Evolutionary conservation across 1,284 basidiomycete genomes (phyloP).

Genomic region (Butyriboletus appendiculatus): DNA sequence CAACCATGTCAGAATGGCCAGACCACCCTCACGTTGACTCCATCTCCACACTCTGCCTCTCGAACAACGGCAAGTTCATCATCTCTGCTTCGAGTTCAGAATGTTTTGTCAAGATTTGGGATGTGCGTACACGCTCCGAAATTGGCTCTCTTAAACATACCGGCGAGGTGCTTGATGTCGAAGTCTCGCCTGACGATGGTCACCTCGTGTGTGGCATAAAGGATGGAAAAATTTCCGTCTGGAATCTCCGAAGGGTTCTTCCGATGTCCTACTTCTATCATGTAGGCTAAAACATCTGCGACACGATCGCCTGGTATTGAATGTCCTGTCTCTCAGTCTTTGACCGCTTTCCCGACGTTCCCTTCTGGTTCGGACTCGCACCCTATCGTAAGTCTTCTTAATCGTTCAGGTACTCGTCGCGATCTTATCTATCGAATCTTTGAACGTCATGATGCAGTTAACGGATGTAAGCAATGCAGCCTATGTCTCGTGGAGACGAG

Average conservation of each 20-base stretch:
- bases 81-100: constrained; percentile 21
- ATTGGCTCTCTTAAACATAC: constrained; percentile 12
- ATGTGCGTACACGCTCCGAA: constrained; percentile 3
- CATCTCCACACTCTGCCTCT: constrained; percentile 16
- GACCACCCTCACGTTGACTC: constrained; percentile 15
- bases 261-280: constrained; percentile 7
- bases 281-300: constrained; percentile 3
- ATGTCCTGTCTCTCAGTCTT: constrained; percentile 5
- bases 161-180: constrained; percentile 11
- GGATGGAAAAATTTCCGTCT: constrained; percentile 13
- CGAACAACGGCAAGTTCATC: constrained; percentile 24
- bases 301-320: neutral
- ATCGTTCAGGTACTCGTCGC: neutral
- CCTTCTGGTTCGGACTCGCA: neutral
- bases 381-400: constrained; percentile 10
- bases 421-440: constrained; percentile 2
- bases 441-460: constrained; percentile 8
- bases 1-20: constrained; percentile 1
- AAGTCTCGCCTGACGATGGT: constrained; percentile 17
- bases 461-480: constrained; percentile 15
- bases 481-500: constrained; percentile 15
- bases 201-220: constrained; percentile 4
- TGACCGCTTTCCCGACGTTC: neutral
- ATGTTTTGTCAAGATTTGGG: constrained; percentile 18
- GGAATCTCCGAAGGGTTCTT: constrained; percentile 15